phyloP scores from a whole-genome alignment of 495 filamentous ascomycete species.

The Penicillium tannophilum region DNA sequence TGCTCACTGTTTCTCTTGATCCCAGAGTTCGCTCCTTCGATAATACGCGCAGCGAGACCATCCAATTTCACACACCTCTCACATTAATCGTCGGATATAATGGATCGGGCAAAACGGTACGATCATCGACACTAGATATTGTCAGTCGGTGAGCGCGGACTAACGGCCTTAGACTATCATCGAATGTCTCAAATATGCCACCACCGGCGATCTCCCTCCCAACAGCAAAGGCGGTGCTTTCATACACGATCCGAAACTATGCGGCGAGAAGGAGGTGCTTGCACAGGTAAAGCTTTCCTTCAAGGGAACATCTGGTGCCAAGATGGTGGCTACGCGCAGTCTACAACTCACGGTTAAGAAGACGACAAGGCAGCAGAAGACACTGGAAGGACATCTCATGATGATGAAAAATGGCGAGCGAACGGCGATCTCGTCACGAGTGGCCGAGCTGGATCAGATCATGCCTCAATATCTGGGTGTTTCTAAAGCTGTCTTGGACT shows the following conservation, averaged over 20 bases:
- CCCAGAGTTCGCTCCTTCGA: constrained; percentile 88
- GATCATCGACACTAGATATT: constrained; percentile 12
- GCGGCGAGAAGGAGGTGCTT: constrained; percentile 84
- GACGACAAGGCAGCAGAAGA: constrained; percentile 68
- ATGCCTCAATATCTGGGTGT: constrained; percentile 90
- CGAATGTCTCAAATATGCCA: constrained; percentile 98
- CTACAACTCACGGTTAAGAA: constrained; percentile 88
- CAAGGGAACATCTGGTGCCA: constrained; percentile 69
- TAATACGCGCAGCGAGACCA: constrained; percentile 72
- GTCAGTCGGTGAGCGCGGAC: background rate
- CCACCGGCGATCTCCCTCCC: constrained; percentile 89
- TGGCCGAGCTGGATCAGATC: constrained; percentile 76
- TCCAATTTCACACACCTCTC: constrained; percentile 84
- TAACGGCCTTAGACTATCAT: constrained; percentile 74
- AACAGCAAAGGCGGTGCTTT: constrained; percentile 95
- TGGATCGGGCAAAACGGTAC: constrained; percentile 90
- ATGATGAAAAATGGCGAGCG: constrained; percentile 82
- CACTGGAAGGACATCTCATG: constrained; percentile 75
- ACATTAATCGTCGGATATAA: constrained; percentile 97
- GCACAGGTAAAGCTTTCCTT: constrained; percentile 92
- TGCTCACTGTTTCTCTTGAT: constrained; percentile 1
- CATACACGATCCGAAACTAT: constrained; percentile 93
- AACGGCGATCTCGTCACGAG: constrained; percentile 71
- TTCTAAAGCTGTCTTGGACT: constrained; percentile 84
- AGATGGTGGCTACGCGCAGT: constrained; percentile 78